Percentiles rank a stretch among this genome's conserved stretches.
Conservation (phyloP, 176 grass and related monocot genomes). For the Bothriochloa decipiens region DNA sequence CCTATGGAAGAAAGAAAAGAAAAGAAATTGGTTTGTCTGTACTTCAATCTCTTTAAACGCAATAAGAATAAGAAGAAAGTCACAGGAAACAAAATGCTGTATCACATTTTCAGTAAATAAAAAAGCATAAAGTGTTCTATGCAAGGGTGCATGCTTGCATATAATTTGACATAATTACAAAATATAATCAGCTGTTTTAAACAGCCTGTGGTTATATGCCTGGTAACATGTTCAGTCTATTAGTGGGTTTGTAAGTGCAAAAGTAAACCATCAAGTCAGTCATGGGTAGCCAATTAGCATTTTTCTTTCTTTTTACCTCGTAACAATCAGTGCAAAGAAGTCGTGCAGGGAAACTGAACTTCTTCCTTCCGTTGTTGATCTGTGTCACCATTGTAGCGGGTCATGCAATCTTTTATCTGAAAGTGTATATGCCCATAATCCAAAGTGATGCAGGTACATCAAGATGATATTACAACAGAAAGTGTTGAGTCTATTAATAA, state of each 20-base stretch:
- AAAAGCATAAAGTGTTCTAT: slow-evolving; percentile 9
- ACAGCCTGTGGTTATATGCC: neutral
- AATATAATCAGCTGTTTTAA: slow-evolving; percentile 1
- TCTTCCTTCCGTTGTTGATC: slow-evolving; percentile 88
- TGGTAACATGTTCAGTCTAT: neutral
- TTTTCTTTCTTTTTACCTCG: slow-evolving; percentile 60
- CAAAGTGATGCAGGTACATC: neutral
- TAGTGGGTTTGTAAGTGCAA: neutral
- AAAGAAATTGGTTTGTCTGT: neutral
- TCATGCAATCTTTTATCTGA: slow-evolving; percentile 92
- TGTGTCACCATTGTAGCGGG: slow-evolving; percentile 84
- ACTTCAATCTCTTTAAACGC: neutral
- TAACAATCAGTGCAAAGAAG: slow-evolving; percentile 97
- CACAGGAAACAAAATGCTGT: neutral
- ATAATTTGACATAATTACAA: slow-evolving; percentile 16
- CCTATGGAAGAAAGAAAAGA: slow-evolving; percentile 45
- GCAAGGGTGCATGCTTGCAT: neutral
- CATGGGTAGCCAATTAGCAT: neutral
- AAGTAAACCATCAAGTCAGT: neutral
- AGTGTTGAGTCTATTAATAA: neutral
- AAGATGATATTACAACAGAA: slow-evolving; percentile 5
- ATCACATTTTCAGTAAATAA: slow-evolving; percentile 26
- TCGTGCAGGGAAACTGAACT: slow-evolving; percentile 89
- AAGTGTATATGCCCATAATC: slow-evolving; percentile 23
- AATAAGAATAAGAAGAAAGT: neutral